Conservation (phyloP, 306 rosid species). For the Macrotyloma uniflorum region DNA sequence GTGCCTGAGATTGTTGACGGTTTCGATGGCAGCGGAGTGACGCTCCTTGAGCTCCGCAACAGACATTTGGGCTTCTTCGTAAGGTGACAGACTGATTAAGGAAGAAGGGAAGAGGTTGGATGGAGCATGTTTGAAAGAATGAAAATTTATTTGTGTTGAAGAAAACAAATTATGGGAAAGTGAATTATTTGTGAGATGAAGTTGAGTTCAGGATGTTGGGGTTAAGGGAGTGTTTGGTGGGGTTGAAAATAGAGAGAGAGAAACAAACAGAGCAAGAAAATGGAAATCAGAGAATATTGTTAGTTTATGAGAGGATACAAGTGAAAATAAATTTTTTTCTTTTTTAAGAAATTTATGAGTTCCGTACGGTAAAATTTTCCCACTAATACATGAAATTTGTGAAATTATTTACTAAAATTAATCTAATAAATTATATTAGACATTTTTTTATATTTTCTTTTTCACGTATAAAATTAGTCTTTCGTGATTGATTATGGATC, state of each 20-base stretch:
- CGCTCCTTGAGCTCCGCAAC: slow-evolving; percentile 81
- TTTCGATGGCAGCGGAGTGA: slow-evolving; percentile 66
- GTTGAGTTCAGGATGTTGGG: neutral
- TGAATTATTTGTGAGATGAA: neutral
- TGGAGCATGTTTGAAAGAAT: neutral
- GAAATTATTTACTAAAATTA: too few relatives aligned
- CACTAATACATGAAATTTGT: too few relatives aligned
- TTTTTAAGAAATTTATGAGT: too few relatives aligned
- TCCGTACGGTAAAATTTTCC: too few relatives aligned
- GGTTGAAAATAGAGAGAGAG: neutral
- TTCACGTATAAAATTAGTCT: too few relatives aligned
- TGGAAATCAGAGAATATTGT: too few relatives aligned
- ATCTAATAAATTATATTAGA: too few relatives aligned
- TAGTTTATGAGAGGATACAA: too few relatives aligned
- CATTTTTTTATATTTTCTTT: too few relatives aligned
- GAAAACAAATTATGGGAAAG: neutral
- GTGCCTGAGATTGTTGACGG: slow-evolving; percentile 70
- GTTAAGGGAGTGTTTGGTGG: neutral
- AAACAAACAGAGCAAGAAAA: neutral
- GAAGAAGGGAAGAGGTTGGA: slow-evolving; percentile 8
- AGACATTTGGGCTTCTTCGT: slow-evolving; percentile 54
- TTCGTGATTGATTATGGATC: too few relatives aligned
- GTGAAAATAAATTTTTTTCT: too few relatives aligned
- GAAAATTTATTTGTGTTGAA: slow-evolving; percentile 7
- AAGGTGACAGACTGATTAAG: neutral